Percentiles rank a stretch among this genome's conserved stretches.
Evolutionary conservation across 257 asterid genomes (phyloP).

Genomic region (Scutellaria barbata): DNA sequence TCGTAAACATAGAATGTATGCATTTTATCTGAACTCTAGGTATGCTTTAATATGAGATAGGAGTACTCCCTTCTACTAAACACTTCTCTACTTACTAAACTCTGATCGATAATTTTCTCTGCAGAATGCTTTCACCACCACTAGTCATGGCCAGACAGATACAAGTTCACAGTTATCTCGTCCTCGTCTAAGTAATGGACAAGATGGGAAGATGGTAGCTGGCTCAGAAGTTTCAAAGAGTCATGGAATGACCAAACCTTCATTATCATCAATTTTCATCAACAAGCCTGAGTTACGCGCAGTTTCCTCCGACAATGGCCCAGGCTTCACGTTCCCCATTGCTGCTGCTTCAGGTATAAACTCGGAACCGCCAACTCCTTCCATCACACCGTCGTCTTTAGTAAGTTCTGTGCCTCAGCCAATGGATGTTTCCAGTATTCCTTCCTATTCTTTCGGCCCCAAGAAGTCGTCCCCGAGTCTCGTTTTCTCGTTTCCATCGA

Average conservation of each 20-base stretch:
- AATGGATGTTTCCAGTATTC: constrained; percentile 43
- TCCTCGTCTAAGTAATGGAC: constrained; percentile 49
- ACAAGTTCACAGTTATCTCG: constrained; percentile 32
- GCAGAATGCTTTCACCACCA: constrained; percentile 48
- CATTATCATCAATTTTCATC: constrained; percentile 56
- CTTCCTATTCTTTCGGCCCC: constrained; percentile 67
- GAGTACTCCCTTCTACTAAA: neutral
- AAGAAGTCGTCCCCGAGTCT: constrained; percentile 52
- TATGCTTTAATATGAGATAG: neutral
- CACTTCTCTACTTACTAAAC: neutral
- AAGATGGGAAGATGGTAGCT: constrained; percentile 36
- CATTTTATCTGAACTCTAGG: neutral
- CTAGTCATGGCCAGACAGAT: constrained; percentile 36
- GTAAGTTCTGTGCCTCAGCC: constrained; percentile 41
- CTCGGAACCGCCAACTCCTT: constrained; percentile 92
- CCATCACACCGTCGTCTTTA: constrained; percentile 60
- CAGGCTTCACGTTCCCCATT: constrained; percentile 73
- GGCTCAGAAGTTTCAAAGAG: constrained; percentile 46
- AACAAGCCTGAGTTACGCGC: constrained; percentile 49
- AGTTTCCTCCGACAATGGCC: constrained; percentile 54
- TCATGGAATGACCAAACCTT: constrained; percentile 54
- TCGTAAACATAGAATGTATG: neutral
- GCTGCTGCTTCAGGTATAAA: constrained; percentile 57
- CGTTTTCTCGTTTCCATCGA: constrained; percentile 78
- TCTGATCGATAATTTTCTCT: constrained; percentile 30